phyloP scores from a whole-genome alignment of 192 early-diverging fungal genomes.

The Podila minutissima region DNA sequence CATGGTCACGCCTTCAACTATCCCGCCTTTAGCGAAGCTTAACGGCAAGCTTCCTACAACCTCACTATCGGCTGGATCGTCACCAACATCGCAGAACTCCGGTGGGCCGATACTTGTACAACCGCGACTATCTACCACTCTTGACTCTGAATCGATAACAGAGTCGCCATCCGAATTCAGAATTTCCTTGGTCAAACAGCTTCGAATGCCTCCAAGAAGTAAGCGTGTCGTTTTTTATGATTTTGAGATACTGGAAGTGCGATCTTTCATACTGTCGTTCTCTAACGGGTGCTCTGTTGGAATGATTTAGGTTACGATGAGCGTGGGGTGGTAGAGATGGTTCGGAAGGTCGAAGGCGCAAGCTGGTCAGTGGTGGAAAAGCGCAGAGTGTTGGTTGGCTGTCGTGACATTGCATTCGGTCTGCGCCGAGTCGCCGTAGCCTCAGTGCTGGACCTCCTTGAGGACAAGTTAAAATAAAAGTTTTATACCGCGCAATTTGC shows the following conservation, averaged over 20 bases:
- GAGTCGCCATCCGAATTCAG: conserved; percentile 8
- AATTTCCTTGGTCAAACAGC: conserved; percentile 12
- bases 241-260: not conserved
- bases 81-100: no score
- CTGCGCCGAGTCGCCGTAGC: conserved; percentile 23
- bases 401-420: conserved; percentile 14
- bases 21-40: no score
- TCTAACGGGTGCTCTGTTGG: not conserved
- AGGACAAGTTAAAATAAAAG: conserved; percentile 17
- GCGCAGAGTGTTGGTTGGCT: conserved; percentile 1
- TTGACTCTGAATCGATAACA: not conserved
- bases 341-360: conserved; percentile 14
- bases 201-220: conserved; percentile 27
- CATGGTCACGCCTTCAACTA: no score
- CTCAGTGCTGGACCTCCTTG: not conserved
- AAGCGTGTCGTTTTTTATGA: not conserved
- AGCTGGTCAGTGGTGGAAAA: conserved; percentile 39
- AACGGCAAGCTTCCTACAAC: no score
- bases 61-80: no score
- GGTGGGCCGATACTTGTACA: no score
- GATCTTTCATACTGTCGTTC: not conserved
- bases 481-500: not conserved
- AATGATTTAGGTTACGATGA: conserved; percentile 21
- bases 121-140: not conserved
- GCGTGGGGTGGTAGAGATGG: conserved; percentile 10